Percentiles rank a stretch among this genome's conserved stretches.
Evolutionary conservation across 495 filamentous ascomycete genomes (phyloP).

Genomic region (Oidiodendron maius): DNA sequence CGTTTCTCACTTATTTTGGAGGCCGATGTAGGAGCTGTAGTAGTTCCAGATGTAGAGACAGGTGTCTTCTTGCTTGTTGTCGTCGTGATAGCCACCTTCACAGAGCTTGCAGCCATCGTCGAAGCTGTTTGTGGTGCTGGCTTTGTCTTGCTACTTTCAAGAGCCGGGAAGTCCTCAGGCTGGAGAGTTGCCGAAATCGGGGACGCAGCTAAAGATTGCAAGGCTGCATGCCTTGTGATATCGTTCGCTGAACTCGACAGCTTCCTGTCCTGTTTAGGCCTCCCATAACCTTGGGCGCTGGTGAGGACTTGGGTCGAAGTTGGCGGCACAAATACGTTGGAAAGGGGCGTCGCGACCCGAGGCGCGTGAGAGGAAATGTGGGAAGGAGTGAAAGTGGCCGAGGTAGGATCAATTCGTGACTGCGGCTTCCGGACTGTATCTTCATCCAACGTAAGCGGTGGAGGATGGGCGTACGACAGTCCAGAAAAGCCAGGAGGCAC

Average conservation of each 20-base stretch:
- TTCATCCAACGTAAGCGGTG: conserved; percentile 34
- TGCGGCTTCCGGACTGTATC: conserved; percentile 1
- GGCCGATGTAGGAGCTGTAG: neutral
- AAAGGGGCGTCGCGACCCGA: conserved; percentile 19
- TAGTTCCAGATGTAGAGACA: neutral
- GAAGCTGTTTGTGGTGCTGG: conserved; percentile 29
- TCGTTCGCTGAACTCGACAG: conserved; percentile 37
- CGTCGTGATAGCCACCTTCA: neutral
- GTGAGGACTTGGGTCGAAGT: neutral
- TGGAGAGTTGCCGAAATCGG: conserved; percentile 28
- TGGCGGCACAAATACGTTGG: conserved; percentile 14
- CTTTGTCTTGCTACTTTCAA: conserved; percentile 24
- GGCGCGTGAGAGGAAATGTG: conserved; percentile 12
- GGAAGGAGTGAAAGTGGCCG: conserved; percentile 20
- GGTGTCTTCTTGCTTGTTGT: conserved; percentile 12
- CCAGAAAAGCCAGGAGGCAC: conserved; percentile 63
- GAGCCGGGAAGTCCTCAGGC: conserved; percentile 55
- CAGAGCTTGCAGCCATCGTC: conserved; percentile 1
- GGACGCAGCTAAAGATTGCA: conserved; percentile 32
- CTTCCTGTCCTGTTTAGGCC: conserved; percentile 40
- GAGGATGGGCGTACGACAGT: conserved; percentile 47
- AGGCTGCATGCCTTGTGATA: conserved; percentile 39
- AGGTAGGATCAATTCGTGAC: conserved; percentile 18
- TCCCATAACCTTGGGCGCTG: neutral
- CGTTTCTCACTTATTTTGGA: conserved; percentile 37